Conservation (phyloP, 768 basidiomycete species). For the Boletus eberwhitei region DNA sequence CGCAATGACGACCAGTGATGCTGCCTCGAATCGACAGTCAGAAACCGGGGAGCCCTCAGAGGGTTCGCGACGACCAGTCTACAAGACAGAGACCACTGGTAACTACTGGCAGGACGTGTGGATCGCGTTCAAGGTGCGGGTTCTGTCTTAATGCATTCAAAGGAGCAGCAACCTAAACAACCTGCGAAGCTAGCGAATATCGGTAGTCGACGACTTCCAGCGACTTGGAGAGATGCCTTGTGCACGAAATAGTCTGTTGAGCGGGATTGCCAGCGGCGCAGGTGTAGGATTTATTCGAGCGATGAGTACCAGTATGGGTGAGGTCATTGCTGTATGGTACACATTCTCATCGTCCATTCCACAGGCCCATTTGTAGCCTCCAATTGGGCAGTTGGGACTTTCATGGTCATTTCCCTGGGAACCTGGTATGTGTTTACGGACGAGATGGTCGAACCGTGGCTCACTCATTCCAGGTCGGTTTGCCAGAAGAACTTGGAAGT, state of each 20-base stretch:
- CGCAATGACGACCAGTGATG: conserved; percentile 10
- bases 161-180: conserved; percentile 8
- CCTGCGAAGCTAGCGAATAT: conserved; percentile 45
- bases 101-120: conserved; percentile 32
- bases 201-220: conserved; percentile 48
- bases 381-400: conserved; percentile 79
- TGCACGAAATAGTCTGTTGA: conserved; percentile 68
- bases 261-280: conserved; percentile 75
- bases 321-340: not conserved
- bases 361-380: conserved; percentile 60
- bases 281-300: conserved; percentile 76
- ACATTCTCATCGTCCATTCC: conserved; percentile 4
- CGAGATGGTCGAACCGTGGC: not conserved
- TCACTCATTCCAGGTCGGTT: conserved; percentile 47
- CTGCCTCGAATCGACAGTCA: not conserved
- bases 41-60: conserved; percentile 7
- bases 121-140: conserved; percentile 31
- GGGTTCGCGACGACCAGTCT: conserved; percentile 20
- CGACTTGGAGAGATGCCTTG: conserved; percentile 72
- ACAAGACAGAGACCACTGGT: conserved; percentile 31
- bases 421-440: conserved; percentile 54
- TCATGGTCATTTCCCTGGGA: conserved; percentile 60
- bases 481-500: conserved; percentile 54
- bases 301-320: conserved; percentile 54
- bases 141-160: not conserved